Conservation (phyloP, 805 yeast genomes). For the Candida stauntonica region DNA sequence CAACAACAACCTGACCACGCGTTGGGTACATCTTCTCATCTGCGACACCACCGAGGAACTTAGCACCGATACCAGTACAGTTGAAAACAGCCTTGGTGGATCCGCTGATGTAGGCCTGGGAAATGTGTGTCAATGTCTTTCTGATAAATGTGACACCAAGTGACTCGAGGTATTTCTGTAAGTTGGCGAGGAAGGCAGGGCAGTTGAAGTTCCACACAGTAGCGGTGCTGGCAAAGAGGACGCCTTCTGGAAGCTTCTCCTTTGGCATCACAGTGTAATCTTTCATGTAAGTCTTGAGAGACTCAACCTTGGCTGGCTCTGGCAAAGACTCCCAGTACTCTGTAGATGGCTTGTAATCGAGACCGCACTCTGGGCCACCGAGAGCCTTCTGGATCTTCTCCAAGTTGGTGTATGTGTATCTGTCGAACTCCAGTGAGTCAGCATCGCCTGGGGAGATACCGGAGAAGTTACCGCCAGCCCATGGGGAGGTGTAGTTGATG, state of each 20-base stretch:
- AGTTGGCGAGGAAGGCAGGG: slow-evolving; percentile 51
- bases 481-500: slow-evolving; percentile 71
- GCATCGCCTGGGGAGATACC: slow-evolving; percentile 56
- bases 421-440: slow-evolving; percentile 48
- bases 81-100: slow-evolving; percentile 50
- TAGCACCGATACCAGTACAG: slow-evolving; percentile 74
- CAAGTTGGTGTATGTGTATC: slow-evolving; percentile 50
- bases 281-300: slow-evolving; percentile 45
- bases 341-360: slow-evolving; percentile 49
- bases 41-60: slow-evolving; percentile 55
- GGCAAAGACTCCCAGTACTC: slow-evolving; percentile 57
- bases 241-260: slow-evolving; percentile 46
- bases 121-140: slow-evolving; percentile 44
- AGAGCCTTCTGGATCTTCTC: slow-evolving; percentile 37
- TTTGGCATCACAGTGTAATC: slow-evolving; percentile 37
- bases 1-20: slow-evolving; percentile 75
- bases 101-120: slow-evolving; percentile 43
- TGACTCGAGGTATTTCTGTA: slow-evolving; percentile 40
- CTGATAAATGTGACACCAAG: slow-evolving; percentile 51
- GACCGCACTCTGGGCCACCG: slow-evolving; percentile 46
- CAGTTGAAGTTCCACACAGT: slow-evolving; percentile 70
- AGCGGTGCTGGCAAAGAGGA: slow-evolving; percentile 48
- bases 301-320: slow-evolving; percentile 40
- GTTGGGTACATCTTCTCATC: slow-evolving; percentile 65
- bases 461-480: slow-evolving; percentile 68